phyloP scores from a whole-genome alignment of 2,329 filamentous ascomycete species.

The Orbilia ellipsospora region DNA sequence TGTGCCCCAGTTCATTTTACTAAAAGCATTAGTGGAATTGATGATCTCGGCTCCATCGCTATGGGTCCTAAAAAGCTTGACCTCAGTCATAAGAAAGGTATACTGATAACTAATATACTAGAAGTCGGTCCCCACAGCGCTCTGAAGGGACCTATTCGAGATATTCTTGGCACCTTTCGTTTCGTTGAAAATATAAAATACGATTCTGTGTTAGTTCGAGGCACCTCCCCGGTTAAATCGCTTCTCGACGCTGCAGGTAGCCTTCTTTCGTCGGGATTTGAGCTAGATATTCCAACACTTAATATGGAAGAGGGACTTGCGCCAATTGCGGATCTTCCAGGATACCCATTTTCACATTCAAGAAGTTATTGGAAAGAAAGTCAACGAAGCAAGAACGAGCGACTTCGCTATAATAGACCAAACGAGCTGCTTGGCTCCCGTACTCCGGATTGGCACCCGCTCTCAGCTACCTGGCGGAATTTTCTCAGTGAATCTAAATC shows the following conservation, averaged over 20 bases:
- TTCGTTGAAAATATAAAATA: background rate
- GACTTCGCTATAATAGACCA: background rate
- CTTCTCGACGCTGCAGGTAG: background rate
- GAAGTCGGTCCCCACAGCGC: background rate
- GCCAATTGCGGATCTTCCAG: background rate
- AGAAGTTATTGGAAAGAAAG: background rate
- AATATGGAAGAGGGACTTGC: no score
- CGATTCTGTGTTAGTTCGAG: background rate
- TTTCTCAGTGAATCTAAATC: no score
- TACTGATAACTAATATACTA: background rate
- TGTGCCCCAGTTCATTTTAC: background rate
- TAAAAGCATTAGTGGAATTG: background rate
- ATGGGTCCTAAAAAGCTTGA: background rate
- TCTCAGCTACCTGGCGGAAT: background rate
- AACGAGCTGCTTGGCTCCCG: background rate
- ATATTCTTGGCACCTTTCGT: background rate
- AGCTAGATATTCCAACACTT: background rate
- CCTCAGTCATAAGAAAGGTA: background rate
- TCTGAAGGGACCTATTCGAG: background rate
- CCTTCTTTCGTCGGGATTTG: background rate
- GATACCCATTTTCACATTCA: background rate
- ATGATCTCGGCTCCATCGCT: background rate
- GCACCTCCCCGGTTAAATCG: background rate
- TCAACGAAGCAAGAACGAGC: background rate
- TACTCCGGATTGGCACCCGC: background rate